Base-by-base conservation (phyloP, 2,329 filamentous ascomycete species). In the Cryphonectria radicalis region DNA sequence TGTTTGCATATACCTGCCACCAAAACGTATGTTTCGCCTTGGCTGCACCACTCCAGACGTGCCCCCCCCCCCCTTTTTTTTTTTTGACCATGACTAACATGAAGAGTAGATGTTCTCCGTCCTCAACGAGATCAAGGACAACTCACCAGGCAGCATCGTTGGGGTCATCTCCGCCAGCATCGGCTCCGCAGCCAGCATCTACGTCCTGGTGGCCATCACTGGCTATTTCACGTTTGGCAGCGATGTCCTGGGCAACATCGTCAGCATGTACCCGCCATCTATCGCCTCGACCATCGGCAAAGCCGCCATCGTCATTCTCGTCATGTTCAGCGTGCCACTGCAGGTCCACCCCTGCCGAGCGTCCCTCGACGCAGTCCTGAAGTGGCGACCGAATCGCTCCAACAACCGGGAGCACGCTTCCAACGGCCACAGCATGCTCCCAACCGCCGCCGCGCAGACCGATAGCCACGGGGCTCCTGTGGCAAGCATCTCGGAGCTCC, bases 1-100 rank as follows among this genome's bases (percentile, higher is more conserved):
- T 99, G 2, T 99, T 99, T 85, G 96, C 95, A n/a, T 99, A 98
- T 80, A 99, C 96, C 1, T 99, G 96, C 80, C 96, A 99, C 81
- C 96, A 99, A 78, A 99, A 99, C 80, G 93, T 96, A 83, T 75
- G 89, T 78, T 10, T 28, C 6, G 22, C 17, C 57, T 14, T 43
- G 6, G 13, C 46, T 53, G 19, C 14, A n/a, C 19, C 0, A 2
- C 35, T 28, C 22, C 64, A 19, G 60, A 66, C 37, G 2, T 6
- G 46, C 37, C 7, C 19, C 28, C 28, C 28, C 28, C 28, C 19
- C 17, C 17, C 35, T 35, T 35, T 40, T 10, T 40, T 10, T 2
- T 3, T 2, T 1, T 55, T 67, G 77, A 14, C 28, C 35, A 14
- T 43, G 17, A 69, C 81, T 83, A 73, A 82, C 75, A 69, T 32